These are phyloP conservation scores for Blastocystis sp. DNA, from an alignment of 352 stramenopile genomes.

Conservation along the genomic window DNA sequence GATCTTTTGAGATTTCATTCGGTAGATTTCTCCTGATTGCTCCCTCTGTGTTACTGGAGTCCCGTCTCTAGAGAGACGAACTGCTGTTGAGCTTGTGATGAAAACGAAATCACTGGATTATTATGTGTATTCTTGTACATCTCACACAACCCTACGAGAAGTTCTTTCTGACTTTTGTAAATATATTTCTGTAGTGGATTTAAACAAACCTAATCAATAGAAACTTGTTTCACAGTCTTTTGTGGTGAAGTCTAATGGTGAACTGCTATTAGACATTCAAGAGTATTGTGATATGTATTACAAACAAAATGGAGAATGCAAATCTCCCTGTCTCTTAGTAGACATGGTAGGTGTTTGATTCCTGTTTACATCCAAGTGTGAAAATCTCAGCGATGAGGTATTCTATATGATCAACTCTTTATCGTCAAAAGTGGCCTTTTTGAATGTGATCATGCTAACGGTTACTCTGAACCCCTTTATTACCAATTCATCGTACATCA, in stretches of 20 bases:
- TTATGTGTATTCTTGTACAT: not conserved
- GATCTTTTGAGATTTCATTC: not conserved
- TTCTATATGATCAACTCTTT: not conserved
- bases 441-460: constrained; percentile 25
- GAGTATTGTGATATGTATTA: constrained; percentile 7
- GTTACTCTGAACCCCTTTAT: constrained; percentile 20
- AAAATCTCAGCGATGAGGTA: not conserved
- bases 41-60: constrained; percentile 22
- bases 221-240: not conserved
- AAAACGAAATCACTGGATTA: constrained; percentile 18
- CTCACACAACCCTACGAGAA: constrained; percentile 7
- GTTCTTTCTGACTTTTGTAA: constrained; percentile 1
- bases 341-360: not conserved
- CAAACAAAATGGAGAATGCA: not conserved
- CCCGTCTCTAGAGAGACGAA: constrained; percentile 1
- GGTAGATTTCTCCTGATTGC: constrained; percentile 42
- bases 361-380: not conserved
- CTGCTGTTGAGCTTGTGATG: constrained; percentile 6
- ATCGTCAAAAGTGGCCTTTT: not conserved
- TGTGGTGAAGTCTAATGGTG: not conserved
- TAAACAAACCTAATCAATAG: not conserved
- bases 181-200: not conserved
- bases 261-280: constrained; percentile 31
- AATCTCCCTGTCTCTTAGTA: constrained; percentile 2
- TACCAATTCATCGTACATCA: constrained; percentile 3